These are phyloP conservation scores for Rhododendron ovatum DNA, from an alignment of 148 eudicot species.

Conservation along the genomic window DNA sequence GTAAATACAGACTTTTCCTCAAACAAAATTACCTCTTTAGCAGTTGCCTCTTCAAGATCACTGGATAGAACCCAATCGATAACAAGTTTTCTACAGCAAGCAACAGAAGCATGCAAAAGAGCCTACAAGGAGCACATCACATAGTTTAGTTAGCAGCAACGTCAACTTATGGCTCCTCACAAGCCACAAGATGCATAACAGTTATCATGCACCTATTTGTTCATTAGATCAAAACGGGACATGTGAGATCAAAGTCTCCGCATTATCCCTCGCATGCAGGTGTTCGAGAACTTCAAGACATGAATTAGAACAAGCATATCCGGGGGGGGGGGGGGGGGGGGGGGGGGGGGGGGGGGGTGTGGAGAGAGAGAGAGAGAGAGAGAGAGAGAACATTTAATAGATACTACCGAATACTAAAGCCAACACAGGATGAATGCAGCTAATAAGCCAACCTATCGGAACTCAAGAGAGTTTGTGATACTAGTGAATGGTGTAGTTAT, in stretches of 20 bases:
- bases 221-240: background rate
- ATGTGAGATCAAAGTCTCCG: background rate
- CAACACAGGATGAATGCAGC: background rate
- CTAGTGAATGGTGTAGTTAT: background rate
- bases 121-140: conserved; percentile 46
- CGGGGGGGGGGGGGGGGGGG: too few species aligned
- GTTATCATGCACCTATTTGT: background rate
- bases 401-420: background rate
- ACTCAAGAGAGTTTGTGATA: background rate
- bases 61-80: conserved; percentile 88
- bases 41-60: conserved; percentile 88
- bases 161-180: background rate
- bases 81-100: conserved; percentile 57
- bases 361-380: background rate
- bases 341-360: background rate
- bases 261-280: background rate
- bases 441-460: background rate
- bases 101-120: conserved; percentile 92
- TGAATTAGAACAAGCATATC: background rate
- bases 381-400: background rate
- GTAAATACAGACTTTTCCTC: background rate
- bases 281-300: background rate
- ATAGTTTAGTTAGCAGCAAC: conserved; percentile 1
- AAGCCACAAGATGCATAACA: background rate
- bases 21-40: conserved; percentile 45